Percentiles rank a stretch among this genome's conserved stretches.
phyloP scores from a whole-genome alignment of 208 protist species.

The Strigomonas culicis region DNA sequence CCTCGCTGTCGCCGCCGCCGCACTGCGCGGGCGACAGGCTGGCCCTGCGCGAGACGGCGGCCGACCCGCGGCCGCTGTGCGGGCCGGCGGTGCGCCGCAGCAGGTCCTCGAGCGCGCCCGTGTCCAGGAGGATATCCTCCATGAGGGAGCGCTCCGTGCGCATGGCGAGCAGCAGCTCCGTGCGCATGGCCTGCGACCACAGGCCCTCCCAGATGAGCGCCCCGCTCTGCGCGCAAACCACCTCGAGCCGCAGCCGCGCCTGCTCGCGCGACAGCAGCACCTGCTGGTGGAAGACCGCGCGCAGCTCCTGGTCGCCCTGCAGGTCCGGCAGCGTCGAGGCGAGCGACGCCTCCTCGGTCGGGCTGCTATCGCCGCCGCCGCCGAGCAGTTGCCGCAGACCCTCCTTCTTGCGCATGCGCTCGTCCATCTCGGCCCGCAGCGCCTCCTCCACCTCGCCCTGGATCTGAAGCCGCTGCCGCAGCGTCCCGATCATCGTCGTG shows the following conservation, averaged over 20 bases:
- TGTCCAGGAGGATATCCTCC: conserved; percentile 61
- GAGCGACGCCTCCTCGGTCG: conserved; percentile 14
- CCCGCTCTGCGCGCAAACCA: conserved; percentile 59
- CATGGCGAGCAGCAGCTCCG: conserved; percentile 63
- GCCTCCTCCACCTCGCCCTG: conserved; percentile 64
- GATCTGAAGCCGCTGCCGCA: conserved; percentile 55
- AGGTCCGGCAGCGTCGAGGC: conserved; percentile 11
- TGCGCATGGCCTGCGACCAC: conserved; percentile 79
- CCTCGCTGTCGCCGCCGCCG: conserved; percentile 7
- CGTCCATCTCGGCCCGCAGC: conserved; percentile 59
- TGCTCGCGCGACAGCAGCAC: conserved; percentile 67
- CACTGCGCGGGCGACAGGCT: neutral
- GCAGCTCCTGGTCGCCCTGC: conserved; percentile 51
- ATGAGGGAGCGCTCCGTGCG: conserved; percentile 56
- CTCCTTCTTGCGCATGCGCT: conserved; percentile 21
- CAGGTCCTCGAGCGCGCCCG: conserved; percentile 33
- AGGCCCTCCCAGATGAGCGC: conserved; percentile 76
- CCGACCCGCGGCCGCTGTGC: neutral
- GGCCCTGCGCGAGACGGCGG: neutral
- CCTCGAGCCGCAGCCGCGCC: conserved; percentile 66
- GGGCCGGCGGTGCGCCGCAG: conserved; percentile 7
- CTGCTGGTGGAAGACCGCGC: conserved; percentile 66
- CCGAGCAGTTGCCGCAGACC: neutral
- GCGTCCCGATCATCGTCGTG: conserved; percentile 27
- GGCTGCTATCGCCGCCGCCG: conserved; percentile 12